Base-by-base conservation (phyloP, 2,329 filamentous ascomycete species). In the Fusarium tricinctum region DNA sequence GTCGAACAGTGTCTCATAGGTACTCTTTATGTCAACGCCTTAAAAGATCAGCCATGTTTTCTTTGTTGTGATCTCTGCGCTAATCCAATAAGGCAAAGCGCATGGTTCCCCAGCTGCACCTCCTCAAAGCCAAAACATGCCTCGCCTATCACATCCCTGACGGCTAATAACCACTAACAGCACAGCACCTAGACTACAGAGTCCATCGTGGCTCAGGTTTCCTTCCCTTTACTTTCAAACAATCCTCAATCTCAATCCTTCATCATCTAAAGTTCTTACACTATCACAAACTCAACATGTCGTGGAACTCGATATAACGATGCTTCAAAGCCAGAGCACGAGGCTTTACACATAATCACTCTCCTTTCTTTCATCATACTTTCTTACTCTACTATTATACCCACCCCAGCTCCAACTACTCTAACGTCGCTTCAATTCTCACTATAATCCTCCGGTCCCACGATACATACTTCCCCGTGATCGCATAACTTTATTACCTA, bases 161-260 rank as follows among this genome's bases (percentile, higher is more conserved):
- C 47, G 46, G 28, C 51, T 66, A 19, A 38, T 38, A n/a, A 19
- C 35, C 35, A 38, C 35, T 38, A 38, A 38, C 17, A n/a, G 35
- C 28, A 30, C 6, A 30, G 28, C 28, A 30, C 28, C 28, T n/a
- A 63, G n/a, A n/a, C n/a, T n/a, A n/a, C n/a, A n/a, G n/a, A n/a
- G n/a, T n/a, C n/a, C 61, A 52, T 63, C 61, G 66, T 69, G 56
- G 43, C 61, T 58, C 48, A 43, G 52, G 55, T 20, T 44, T 38
- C 35, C 32, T 47, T 51, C 32, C 23, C 23, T 52, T 45, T 20
- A 40, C 58, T 48, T 63, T 52, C 14, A 33, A 58, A 30, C 28
- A 30, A 30, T 30, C 10, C 28, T 23, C 23, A 23, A 23, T 23
- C 28, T 30, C 52, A 42, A 50, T 35, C 32, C 23, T 44, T 50